These are phyloP conservation scores for Ilyonectria destructans DNA, from an alignment of 2,329 filamentous ascomycete genomes.

Conservation along the genomic window DNA sequence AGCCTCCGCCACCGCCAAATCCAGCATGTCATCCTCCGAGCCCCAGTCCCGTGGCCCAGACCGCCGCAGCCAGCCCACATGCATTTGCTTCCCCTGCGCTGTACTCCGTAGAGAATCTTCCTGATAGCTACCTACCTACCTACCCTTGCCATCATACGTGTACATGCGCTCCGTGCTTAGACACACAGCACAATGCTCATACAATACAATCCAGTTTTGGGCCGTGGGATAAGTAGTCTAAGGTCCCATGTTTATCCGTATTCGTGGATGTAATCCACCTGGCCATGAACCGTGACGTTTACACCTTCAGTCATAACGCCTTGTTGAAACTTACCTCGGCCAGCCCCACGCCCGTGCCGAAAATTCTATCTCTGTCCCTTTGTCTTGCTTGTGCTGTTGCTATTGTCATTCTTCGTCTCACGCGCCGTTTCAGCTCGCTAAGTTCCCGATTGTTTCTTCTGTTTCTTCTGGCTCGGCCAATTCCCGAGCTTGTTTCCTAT, in stretches of 20 bases:
- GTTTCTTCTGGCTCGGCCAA: conserved; percentile 32
- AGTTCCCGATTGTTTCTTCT: neutral
- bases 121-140: neutral
- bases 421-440: conserved; percentile 25
- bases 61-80: neutral
- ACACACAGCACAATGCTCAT: neutral
- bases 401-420: conserved; percentile 29
- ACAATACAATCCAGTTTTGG: neutral
- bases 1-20: conserved; percentile 6
- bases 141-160: neutral
- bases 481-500: conserved; percentile 37
- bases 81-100: neutral
- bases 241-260: neutral
- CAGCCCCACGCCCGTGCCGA: conserved; percentile 36
- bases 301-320: neutral
- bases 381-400: conserved; percentile 10
- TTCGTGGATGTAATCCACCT: neutral
- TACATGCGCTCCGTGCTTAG: neutral
- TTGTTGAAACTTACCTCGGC: conserved; percentile 40
- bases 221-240: neutral
- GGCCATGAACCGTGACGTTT: conserved; percentile 19
- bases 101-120: neutral
- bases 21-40: neutral
- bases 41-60: neutral
- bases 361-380: conserved; percentile 14